These are phyloP conservation scores for Suillus subalutaceus DNA, from an alignment of 768 basidiomycete genomes.

Conservation along the genomic window DNA sequence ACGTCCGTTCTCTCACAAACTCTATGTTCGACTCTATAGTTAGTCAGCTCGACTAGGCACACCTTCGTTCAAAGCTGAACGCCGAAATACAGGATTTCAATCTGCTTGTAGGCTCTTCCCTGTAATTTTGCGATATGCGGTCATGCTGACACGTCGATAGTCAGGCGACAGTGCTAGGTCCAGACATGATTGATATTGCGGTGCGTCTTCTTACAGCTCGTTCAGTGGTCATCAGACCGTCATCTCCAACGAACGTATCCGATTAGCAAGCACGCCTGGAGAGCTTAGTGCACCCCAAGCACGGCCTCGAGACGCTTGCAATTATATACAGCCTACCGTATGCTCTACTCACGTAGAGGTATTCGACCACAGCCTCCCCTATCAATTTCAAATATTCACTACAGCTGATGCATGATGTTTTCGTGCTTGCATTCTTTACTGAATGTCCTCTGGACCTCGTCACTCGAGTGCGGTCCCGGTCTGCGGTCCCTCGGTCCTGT, in stretches of 20 bases:
- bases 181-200: slow-evolving; percentile 39
- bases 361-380: slow-evolving; percentile 13
- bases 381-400: not conserved
- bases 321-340: slow-evolving; percentile 53
- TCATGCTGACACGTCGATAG: not conserved
- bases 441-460: too few relatives aligned
- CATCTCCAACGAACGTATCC: not conserved
- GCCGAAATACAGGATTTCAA: slow-evolving; percentile 30
- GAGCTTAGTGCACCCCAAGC: slow-evolving; percentile 18
- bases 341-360: slow-evolving; percentile 54
- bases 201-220: slow-evolving; percentile 28
- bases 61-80: slow-evolving; percentile 24
- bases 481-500: too few relatives aligned
- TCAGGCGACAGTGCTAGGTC: slow-evolving; percentile 36
- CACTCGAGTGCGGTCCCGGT: too few relatives aligned
- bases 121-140: not conserved
- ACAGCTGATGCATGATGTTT: slow-evolving; percentile 7
- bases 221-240: not conserved
- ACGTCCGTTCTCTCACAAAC: slow-evolving; percentile 24
- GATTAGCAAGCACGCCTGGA: slow-evolving; percentile 2
- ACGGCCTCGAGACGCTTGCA: slow-evolving; percentile 46
- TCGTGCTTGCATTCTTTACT: slow-evolving; percentile 8
- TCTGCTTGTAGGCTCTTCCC: slow-evolving; percentile 20
- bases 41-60: slow-evolving; percentile 20
- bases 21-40: slow-evolving; percentile 23